These are phyloP conservation scores for Penicillium taxi DNA, from an alignment of 495 filamentous ascomycete genomes.

Conservation along the genomic window DNA sequence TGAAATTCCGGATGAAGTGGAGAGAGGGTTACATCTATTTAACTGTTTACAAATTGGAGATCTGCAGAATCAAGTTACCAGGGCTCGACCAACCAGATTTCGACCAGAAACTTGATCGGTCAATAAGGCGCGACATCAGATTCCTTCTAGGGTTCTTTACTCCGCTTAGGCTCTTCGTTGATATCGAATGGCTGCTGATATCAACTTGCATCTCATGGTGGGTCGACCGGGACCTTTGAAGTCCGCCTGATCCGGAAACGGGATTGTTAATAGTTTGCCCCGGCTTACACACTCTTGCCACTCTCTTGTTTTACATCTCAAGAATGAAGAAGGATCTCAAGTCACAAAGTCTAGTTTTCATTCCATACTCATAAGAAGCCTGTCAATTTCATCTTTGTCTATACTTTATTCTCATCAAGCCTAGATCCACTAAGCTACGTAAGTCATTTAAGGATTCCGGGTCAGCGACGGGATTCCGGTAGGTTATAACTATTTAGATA, in stretches of 20 bases:
- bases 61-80: background rate
- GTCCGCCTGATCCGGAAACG: background rate
- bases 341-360: too few species aligned
- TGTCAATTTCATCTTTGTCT: background rate
- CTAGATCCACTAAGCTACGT: background rate
- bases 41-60: constrained; percentile 3
- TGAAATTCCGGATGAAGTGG: background rate
- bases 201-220: constrained; percentile 7
- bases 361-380: too few species aligned
- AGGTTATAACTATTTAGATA: background rate
- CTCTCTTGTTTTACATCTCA: background rate
- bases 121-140: background rate
- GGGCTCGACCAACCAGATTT: background rate
- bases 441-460: constrained; percentile 10
- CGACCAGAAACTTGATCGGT: background rate
- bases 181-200: constrained; percentile 9
- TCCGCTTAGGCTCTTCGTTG: constrained; percentile 3
- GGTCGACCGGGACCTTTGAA: constrained; percentile 1
- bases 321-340: background rate
- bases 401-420: background rate
- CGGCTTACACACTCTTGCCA: background rate
- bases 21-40: background rate
- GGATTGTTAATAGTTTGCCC: background rate
- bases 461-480: constrained; percentile 13
- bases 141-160: constrained; percentile 5